phyloP scores from a whole-genome alignment of 2,329 filamentous ascomycete genomes.

The Paecilomyces fulvus region DNA sequence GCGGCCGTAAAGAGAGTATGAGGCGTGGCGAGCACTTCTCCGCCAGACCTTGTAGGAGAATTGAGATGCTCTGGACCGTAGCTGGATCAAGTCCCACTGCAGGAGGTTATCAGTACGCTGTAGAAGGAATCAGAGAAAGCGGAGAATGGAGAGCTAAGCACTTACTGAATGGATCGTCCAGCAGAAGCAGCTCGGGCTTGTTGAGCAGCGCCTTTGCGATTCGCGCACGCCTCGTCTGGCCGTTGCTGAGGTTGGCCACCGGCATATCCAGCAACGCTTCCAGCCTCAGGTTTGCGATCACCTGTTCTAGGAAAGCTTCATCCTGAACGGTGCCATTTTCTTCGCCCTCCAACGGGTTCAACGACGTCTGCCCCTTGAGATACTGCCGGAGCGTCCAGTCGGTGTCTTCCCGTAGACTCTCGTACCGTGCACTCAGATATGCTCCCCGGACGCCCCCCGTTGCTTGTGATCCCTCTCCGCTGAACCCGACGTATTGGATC shows the following conservation, averaged over 20 bases:
- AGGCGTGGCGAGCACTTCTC: constrained; percentile 60
- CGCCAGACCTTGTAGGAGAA: constrained; percentile 61
- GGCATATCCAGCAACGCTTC: constrained; percentile 65
- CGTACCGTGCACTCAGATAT: constrained; percentile 84
- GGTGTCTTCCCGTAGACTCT: constrained; percentile 74
- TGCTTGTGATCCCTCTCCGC: constrained; percentile 55
- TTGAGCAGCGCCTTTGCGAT: constrained; percentile 80
- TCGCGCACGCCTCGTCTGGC: constrained; percentile 76
- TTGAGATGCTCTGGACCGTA: constrained; percentile 63
- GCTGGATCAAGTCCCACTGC: constrained; percentile 80
- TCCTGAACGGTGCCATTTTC: constrained; percentile 45
- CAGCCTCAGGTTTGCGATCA: constrained; percentile 64
- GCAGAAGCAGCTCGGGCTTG: constrained; percentile 68
- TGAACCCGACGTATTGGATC: constrained; percentile 86
- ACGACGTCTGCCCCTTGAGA: constrained; percentile 68
- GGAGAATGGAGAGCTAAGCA: constrained; percentile 4
- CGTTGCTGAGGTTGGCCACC: constrained; percentile 85
- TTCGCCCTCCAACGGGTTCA: constrained; percentile 61
- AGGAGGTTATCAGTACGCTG: constrained; percentile 8
- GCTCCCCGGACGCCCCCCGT: constrained; percentile 50
- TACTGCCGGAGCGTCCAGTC: constrained; percentile 82
- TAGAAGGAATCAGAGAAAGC: constrained; percentile 3
- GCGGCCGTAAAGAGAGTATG: constrained; percentile 69
- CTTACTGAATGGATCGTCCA: constrained; percentile 84
- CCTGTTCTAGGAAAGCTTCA: constrained; percentile 46